Conservation (phyloP, 1,284 basidiomycete species). For the Moesziomyces globuligerus region DNA sequence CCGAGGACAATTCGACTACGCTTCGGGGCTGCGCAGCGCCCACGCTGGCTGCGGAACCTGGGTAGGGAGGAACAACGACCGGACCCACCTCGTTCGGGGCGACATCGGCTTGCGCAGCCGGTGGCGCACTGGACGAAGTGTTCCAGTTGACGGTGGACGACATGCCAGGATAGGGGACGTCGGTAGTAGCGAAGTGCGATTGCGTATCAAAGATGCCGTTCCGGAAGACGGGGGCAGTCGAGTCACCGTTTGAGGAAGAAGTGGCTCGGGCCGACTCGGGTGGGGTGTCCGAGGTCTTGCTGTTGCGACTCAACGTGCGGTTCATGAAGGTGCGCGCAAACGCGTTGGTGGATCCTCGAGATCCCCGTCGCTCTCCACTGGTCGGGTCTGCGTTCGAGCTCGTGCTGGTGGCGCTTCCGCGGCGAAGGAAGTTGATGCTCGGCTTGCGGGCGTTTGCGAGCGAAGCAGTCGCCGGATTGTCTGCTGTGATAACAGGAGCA, state of each 20-base stretch:
- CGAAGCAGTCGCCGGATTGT: slow-evolving; percentile 26
- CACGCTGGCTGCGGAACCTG: slow-evolving; percentile 13
- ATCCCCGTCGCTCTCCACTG: slow-evolving; percentile 24
- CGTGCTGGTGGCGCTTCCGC: slow-evolving; percentile 28
- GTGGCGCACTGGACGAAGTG: neutral
- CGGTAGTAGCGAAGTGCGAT: neutral
- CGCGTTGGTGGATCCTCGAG: neutral
- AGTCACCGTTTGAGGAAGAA: slow-evolving; percentile 6
- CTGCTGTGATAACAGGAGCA: slow-evolving; percentile 3
- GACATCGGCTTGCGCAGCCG: slow-evolving; percentile 2
- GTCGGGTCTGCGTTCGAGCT: slow-evolving; percentile 11
- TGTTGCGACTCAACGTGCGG: slow-evolving; percentile 32
- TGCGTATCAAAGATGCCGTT: slow-evolving; percentile 28
- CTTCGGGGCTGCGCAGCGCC: slow-evolving; percentile 9
- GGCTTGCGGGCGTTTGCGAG: slow-evolving; percentile 16
- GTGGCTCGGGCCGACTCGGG: neutral
- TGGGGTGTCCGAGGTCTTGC: slow-evolving; percentile 15
- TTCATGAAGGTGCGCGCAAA: slow-evolving; percentile 39
- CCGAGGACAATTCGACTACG: slow-evolving; percentile 10
- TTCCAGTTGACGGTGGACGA: slow-evolving; percentile 40
- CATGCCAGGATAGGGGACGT: slow-evolving; percentile 30
- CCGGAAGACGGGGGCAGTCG: slow-evolving; percentile 13
- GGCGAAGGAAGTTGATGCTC: slow-evolving; percentile 41
- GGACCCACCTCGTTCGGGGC: slow-evolving; percentile 30
- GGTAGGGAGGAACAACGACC: slow-evolving; percentile 17